Base-by-base conservation (phyloP, 1,139 yeast genomes). In the Meyerozyma guilliermondii region DNA sequence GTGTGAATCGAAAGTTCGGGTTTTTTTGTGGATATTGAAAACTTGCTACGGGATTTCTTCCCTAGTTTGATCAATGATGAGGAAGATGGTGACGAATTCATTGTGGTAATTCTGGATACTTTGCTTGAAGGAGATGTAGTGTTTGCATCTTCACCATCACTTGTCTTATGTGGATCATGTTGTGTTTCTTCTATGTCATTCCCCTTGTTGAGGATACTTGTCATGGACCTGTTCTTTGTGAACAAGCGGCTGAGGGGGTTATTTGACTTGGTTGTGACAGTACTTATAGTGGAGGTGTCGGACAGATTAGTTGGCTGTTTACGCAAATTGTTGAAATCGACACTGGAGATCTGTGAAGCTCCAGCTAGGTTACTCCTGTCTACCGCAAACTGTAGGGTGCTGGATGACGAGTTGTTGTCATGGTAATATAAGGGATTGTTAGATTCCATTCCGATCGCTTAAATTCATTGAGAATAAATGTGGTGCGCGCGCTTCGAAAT, bases 321-420 rank as follows among this genome's bases (percentile, higher is more conserved):
- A 48, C 66, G 69, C 28, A 71, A 49, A 40, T 58, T 70, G 42
- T 59, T 68, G 50, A 71, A 71, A 5, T 73, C 76, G 9, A 71
- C 75, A 41, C 67, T 63, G 2, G 73, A 65, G 3, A 68, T 59
- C 40, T 62, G 69, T 16, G 68, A 57, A 37, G 48, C 44, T 11
- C 31, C 45, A 34, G 43, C 18, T 24, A 24, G 10, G 10, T 14
- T 14, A 6, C 29, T 8, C 29, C 28, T 46, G 4, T 50, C 40
- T 20, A 42, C 46, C 20, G 35, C 51, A 3, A 48, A 31, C 36
- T 45, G 50, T 17, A 51, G 40, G 22, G 55, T 52, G 4, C 63
- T 56, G 10, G 56, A 47, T 2, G 56, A 52, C 3, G 65, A 59
- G 37, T 50, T 54, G 42, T 58, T 58, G 6, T 52, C 44, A 41